Conservation (phyloP, 2,329 filamentous ascomycete species). For the Epichloe sibirici region DNA sequence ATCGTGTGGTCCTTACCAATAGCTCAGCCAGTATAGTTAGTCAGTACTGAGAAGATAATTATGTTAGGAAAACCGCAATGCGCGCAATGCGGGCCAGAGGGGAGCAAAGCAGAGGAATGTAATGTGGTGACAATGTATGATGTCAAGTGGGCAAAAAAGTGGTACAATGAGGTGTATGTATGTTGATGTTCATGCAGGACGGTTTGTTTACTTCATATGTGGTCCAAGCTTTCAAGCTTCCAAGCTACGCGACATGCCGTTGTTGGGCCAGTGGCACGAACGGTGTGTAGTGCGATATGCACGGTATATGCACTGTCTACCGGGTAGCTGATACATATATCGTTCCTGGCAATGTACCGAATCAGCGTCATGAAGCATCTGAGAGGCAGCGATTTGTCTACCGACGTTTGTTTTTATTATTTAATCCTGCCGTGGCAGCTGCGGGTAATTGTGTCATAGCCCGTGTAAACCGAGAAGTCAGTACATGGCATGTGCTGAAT, state of each 20-base stretch:
- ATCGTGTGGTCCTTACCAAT: neutral
- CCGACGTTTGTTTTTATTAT: no score
- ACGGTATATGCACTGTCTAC: neutral
- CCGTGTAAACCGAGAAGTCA: no score
- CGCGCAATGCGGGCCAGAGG: conserved; percentile 3
- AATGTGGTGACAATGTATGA: conserved; percentile 4
- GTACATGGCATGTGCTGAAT: no score
- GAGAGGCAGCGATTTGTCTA: no score
- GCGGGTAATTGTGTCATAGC: no score
- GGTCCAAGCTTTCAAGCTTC: conserved; percentile 1
- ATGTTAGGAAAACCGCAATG: conserved; percentile 2
- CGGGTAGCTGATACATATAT: neutral
- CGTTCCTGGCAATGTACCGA: no score
- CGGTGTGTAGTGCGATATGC: neutral
- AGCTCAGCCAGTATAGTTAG: neutral
- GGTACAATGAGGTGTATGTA: neutral
- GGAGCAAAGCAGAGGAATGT: conserved; percentile 6
- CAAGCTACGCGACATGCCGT: neutral
- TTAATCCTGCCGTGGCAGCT: no score
- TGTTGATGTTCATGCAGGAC: conserved; percentile 10
- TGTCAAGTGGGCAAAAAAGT: conserved; percentile 6
- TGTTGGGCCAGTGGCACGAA: neutral
- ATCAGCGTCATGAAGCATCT: no score
- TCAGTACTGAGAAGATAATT: neutral
- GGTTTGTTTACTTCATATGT: conserved; percentile 16